These are phyloP conservation scores for Penicillium coprophilum DNA, from an alignment of 495 filamentous ascomycete species.

Conservation along the genomic window DNA sequence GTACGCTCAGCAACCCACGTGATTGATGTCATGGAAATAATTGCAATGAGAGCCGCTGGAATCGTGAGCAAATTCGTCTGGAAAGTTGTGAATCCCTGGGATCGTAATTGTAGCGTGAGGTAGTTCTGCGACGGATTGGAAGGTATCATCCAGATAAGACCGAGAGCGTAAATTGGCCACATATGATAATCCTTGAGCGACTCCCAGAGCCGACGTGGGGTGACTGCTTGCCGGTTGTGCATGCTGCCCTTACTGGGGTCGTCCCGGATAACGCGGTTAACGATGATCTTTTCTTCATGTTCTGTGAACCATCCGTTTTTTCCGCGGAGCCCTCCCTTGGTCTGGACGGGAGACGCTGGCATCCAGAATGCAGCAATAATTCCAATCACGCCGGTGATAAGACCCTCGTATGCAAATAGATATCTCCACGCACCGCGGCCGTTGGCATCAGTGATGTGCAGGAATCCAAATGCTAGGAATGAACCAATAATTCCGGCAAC, in stretches of 20 bases:
- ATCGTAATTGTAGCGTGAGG: slow-evolving; percentile 58
- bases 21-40: slow-evolving; percentile 41
- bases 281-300: slow-evolving; percentile 58
- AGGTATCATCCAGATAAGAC: slow-evolving; percentile 53
- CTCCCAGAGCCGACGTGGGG: slow-evolving; percentile 44
- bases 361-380: slow-evolving; percentile 58
- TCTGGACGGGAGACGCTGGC: slow-evolving; percentile 62
- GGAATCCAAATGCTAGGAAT: slow-evolving; percentile 51
- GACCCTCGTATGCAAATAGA: slow-evolving; percentile 24
- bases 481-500: slow-evolving; percentile 49
- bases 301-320: slow-evolving; percentile 68
- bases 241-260: slow-evolving; percentile 70
- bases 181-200: slow-evolving; percentile 55
- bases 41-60: slow-evolving; percentile 50
- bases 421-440: slow-evolving; percentile 42
- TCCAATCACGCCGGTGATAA: slow-evolving; percentile 55
- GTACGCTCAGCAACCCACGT: slow-evolving; percentile 52
- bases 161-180: slow-evolving; percentile 53
- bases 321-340: slow-evolving; percentile 57
- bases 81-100: slow-evolving; percentile 63
- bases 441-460: slow-evolving; percentile 39
- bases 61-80: slow-evolving; percentile 59
- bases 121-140: slow-evolving; percentile 44
- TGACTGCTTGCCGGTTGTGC: slow-evolving; percentile 59
- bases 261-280: slow-evolving; percentile 70